phyloP scores from a whole-genome alignment of 345 rosid genomes.

The Brassica incana region DNA sequence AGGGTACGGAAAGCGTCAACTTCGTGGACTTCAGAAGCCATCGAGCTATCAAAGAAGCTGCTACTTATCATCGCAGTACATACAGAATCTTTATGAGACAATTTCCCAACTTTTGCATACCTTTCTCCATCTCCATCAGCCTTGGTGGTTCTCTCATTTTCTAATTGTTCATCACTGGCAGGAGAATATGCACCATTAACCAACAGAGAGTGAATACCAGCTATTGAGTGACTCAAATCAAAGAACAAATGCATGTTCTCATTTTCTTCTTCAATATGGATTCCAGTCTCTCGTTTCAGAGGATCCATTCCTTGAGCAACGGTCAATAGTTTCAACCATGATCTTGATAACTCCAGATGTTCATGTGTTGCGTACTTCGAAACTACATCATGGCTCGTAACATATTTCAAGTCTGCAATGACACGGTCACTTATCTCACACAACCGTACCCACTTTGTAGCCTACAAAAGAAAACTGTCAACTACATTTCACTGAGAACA shows the following conservation, averaged over 20 bases:
- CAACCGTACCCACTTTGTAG: constrained; percentile 62
- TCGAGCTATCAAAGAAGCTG: constrained; percentile 43
- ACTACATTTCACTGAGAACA: constrained; percentile 7
- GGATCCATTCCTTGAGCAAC: constrained; percentile 88
- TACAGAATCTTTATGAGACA: constrained; percentile 72
- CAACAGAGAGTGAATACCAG: constrained; percentile 69
- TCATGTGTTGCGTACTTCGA: constrained; percentile 62
- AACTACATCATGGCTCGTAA: constrained; percentile 71
- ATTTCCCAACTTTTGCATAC: constrained; percentile 80
- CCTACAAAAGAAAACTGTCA: constrained; percentile 50
- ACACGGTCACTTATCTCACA: constrained; percentile 64
- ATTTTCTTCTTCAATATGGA: constrained; percentile 68
- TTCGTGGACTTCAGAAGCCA: constrained; percentile 42
- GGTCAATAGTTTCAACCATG: constrained; percentile 79
- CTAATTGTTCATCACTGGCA: constrained; percentile 44
- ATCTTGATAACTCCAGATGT: constrained; percentile 58
- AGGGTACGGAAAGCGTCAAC: constrained; percentile 32
- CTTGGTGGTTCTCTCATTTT: constrained; percentile 36
- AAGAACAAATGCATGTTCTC: constrained; percentile 59
- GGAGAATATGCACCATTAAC: constrained; percentile 76
- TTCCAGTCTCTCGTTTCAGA: constrained; percentile 80
- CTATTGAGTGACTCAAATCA: constrained; percentile 57
- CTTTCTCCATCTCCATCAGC: constrained; percentile 51
- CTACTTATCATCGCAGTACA: constrained; percentile 55
- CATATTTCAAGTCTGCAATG: constrained; percentile 76